Base-by-base conservation (phyloP, 1,139 yeast species). In the Hemisphaericaspora xylanilytica region DNA sequence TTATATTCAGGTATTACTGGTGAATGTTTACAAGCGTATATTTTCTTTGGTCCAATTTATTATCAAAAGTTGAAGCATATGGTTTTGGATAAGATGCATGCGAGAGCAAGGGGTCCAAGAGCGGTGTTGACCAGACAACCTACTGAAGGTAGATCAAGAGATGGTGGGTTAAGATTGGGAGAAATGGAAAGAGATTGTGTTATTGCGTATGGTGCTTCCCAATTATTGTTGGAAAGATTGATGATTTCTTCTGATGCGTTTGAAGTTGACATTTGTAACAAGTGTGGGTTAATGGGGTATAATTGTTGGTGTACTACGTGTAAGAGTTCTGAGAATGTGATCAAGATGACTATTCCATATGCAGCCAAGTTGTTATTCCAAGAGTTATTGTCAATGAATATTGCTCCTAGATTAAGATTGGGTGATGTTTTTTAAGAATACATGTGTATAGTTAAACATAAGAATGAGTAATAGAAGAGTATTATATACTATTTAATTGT, bases 171-270 rank as follows among this genome's bases (percentile, higher is more conserved):
- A 57, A 85, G 99, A 70, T 76, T 92, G 63, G 99, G 99, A 53
- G 99, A 92, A 68, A 92, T 92, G 99, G 99, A 92, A 66, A 85
- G 98, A 68, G 99, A 92, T 72, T 92, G 98, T 84, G 96, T 92
- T 50, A 94, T 92, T 67, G 99, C 99, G 1, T 92, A 94, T 56
- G 99, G 99, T 58, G 99, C 99, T 0, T 90, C 97, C 3, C 97
- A 92, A 61, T 71, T 92, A 51, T 73, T 92, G 52, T 70, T 92
- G 46, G 99, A 92, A 65, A 82, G 99, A 64, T 76, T 92, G 54
- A 94, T 92, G 99, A 69, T 92, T 40, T 87, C 96, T 30, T 90
- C 97, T 0, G 99, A 92, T 70, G 97, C 97, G 0, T 92, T 92
- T 59, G 97, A 94, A 53, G 97, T 92, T 29, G 97, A 92, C 58